Evolutionary conservation across 2,329 filamentous ascomycete species (phyloP).

Genomic region (Fusarium pininemorale): DNA sequence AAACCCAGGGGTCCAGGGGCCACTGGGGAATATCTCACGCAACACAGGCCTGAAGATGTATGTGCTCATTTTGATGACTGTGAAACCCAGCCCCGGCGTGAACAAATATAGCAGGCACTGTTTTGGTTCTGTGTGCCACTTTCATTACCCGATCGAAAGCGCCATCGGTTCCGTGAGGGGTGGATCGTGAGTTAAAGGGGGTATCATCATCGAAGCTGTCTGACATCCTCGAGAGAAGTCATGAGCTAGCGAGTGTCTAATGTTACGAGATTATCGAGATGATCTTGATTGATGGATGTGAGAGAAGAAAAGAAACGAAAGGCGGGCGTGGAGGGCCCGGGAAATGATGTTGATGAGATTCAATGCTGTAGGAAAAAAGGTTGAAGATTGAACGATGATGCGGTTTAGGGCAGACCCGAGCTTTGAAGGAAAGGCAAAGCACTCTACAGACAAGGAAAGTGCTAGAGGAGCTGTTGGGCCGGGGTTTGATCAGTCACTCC

Average conservation of each 20-base stretch:
- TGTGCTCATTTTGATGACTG: slow-evolving; percentile 82
- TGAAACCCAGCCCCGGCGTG: slow-evolving; percentile 97
- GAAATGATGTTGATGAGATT: slow-evolving; percentile 10
- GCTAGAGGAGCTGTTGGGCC: not conserved
- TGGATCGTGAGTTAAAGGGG: slow-evolving; percentile 57
- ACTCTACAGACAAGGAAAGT: not conserved
- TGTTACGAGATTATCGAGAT: not conserved
- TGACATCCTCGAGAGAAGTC: slow-evolving; percentile 46
- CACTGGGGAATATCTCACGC: slow-evolving; percentile 67
- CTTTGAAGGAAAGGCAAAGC: not conserved
- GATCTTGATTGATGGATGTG: not conserved
- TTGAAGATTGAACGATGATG: not conserved
- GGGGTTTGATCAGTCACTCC: not conserved
- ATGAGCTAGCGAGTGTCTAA: slow-evolving; percentile 26
- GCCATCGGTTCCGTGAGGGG: slow-evolving; percentile 56
- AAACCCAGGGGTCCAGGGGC: not conserved
- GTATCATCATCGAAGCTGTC: slow-evolving; percentile 40
- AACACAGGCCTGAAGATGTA: slow-evolving; percentile 86
- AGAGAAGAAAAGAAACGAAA: not conserved
- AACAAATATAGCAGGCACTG: slow-evolving; percentile 82
- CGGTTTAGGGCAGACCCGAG: not conserved
- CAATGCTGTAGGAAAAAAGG: slow-evolving; percentile 12
- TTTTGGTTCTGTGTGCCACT: slow-evolving; percentile 47
- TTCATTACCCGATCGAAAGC: slow-evolving; percentile 52
- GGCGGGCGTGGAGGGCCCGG: not conserved